Base-by-base conservation (phyloP, 306 rosid genomes). In the Erythrophleum fordii region DNA sequence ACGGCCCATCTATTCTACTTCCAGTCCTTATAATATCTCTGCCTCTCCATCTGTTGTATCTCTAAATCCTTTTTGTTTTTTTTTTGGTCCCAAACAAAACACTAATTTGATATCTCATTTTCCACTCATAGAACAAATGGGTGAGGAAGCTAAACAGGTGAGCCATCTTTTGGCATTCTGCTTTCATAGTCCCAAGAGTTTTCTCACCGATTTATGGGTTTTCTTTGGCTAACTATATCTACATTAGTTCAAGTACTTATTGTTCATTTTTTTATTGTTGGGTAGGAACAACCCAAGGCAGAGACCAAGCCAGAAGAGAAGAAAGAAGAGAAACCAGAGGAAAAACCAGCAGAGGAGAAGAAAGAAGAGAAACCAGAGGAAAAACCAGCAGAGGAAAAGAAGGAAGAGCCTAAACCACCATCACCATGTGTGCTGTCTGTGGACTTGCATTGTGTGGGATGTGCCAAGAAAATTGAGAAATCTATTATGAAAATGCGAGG, bases 391-490 rank as follows among this genome's bases (percentile, higher is more conserved):
- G 90, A 91, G 74, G 85, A 91, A 72, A 83, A 82, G 78, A 83
- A 86, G 69, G 98, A 88, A 81, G 90, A 89, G 85, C 90, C 93
- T 53, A 89, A 87, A 68, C 93, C 97, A 60, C 93, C 95, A 44
- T 25, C 88, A 26, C 93, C 97, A 55, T 87, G 92, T 76, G 91
- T 94, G 35, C 77, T 94, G 74, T 88, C 68, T 85, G 93, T 94
- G 75, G 92, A 94, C 92, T 87, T 94, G 83, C 98, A 94, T 86
- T 94, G 98, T 82, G 87, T 85, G 14, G 98, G 98, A 23, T 94
- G 97, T 80, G 93, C 97, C 16, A 94, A 91, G 98, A 94, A 94
- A 81, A 92, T 94, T 83, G 87, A 92, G 81, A 92, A 88, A 86
- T 83, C 81, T 41, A 83, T 94, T 18, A 88, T 90, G 97, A 91